Percentiles rank a stretch among this genome's conserved stretches.
These are phyloP conservation scores for Dryadomyces quercus-mongolicae DNA, from an alignment of 2,329 filamentous ascomycete species.

Conservation along the genomic window DNA sequence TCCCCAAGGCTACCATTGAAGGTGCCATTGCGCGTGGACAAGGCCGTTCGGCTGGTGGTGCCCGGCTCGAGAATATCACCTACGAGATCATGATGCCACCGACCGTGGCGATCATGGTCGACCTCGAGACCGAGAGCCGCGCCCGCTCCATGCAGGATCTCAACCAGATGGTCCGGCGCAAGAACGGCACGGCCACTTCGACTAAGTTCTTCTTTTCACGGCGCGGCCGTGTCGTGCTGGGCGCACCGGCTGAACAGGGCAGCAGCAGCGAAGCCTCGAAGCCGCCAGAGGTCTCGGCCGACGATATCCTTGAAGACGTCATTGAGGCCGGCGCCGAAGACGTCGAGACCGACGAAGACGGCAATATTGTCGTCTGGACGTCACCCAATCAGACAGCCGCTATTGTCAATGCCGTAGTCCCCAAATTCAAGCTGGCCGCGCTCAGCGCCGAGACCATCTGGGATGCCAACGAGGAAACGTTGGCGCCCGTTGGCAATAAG, in stretches of 20 bases:
- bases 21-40: conserved; percentile 79
- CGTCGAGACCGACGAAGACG: conserved; percentile 52
- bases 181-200: conserved; percentile 57
- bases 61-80: conserved; percentile 61
- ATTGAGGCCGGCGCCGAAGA: conserved; percentile 77
- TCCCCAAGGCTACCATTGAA: conserved; percentile 72
- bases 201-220: conserved; percentile 78
- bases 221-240: conserved; percentile 63
- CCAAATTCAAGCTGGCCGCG: conserved; percentile 53
- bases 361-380: conserved; percentile 58
- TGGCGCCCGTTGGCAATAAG: conserved; percentile 47
- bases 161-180: conserved; percentile 56
- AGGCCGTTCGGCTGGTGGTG: conserved; percentile 64
- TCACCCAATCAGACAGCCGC: conserved; percentile 52
- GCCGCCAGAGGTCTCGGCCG: conserved; percentile 35
- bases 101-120: conserved; percentile 67
- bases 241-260: conserved; percentile 60
- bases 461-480: conserved; percentile 70
- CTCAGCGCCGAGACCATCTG: conserved; percentile 72
- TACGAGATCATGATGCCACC: conserved; percentile 73
- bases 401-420: conserved; percentile 51
- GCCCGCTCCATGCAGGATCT: conserved; percentile 62
- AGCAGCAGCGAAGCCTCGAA: background rate
- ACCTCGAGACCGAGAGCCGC: conserved; percentile 77
- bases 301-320: conserved; percentile 67